Percentiles rank a stretch among this genome's conserved stretches.
phyloP scores from a whole-genome alignment of 2,329 filamentous ascomycete species.

The Plectosphaerella cucumerina region DNA sequence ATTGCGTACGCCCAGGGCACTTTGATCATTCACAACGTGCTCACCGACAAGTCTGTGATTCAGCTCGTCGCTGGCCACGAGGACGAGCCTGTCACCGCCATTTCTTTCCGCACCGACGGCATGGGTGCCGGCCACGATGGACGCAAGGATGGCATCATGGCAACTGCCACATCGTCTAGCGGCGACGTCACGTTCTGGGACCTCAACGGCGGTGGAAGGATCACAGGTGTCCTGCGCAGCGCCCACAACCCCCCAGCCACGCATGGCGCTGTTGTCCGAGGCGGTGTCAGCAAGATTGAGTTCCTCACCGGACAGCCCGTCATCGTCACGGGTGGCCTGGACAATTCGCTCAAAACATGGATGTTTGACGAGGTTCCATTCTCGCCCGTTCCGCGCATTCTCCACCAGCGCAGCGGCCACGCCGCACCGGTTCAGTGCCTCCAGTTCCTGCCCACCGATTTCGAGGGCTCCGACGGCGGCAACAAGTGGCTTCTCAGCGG shows the following conservation, averaged over 20 bases:
- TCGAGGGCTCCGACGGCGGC: slow-evolving; percentile 80
- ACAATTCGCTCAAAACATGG: slow-evolving; percentile 95
- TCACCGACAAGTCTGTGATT: slow-evolving; percentile 70
- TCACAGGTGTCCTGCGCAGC: slow-evolving; percentile 80
- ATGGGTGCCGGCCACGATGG: slow-evolving; percentile 86
- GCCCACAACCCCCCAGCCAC: slow-evolving; percentile 75
- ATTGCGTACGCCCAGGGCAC: slow-evolving; percentile 81
- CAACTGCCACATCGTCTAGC: slow-evolving; percentile 71
- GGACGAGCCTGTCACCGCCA: slow-evolving; percentile 68
- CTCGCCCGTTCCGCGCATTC: slow-evolving; percentile 75
- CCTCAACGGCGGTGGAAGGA: slow-evolving; percentile 79
- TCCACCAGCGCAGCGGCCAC: slow-evolving; percentile 86
- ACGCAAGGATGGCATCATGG: slow-evolving; percentile 84
- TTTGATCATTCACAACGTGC: slow-evolving; percentile 76
- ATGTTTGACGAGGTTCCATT: slow-evolving; percentile 93
- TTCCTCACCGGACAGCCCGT: slow-evolving; percentile 88
- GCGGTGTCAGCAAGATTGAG: slow-evolving; percentile 81
- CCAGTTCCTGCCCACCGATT: slow-evolving; percentile 80
- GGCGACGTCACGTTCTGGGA: slow-evolving; percentile 97
- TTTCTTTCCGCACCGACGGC: slow-evolving; percentile 87
- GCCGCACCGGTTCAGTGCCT: slow-evolving; percentile 80
- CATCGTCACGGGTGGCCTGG: slow-evolving; percentile 82
- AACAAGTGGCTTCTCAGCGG: slow-evolving; percentile 95
- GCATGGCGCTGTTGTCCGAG: slow-evolving; percentile 52
- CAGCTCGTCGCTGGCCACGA: slow-evolving; percentile 62